phyloP scores from a whole-genome alignment of 768 basidiomycete genomes.

The Hortiboletus campestris region DNA sequence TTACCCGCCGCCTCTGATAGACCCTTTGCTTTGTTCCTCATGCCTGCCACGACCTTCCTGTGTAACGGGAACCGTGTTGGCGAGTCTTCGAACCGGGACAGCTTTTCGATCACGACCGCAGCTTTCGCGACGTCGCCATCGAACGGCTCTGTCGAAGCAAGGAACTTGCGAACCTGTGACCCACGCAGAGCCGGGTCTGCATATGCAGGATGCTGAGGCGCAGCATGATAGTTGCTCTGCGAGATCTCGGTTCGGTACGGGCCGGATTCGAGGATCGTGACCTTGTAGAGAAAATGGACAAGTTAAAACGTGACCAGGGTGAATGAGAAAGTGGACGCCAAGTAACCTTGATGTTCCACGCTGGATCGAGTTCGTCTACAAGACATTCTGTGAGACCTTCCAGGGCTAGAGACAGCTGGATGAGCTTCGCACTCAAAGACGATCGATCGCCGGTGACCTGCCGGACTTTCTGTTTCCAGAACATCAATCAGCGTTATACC shows the following conservation, averaged over 20 bases:
- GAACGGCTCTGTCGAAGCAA: background rate
- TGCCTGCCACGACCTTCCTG: background rate
- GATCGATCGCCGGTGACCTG: background rate
- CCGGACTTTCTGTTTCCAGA: slow-evolving; percentile 16
- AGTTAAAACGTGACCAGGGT: background rate
- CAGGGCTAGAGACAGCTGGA: slow-evolving; percentile 1
- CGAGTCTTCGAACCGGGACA: slow-evolving; percentile 13
- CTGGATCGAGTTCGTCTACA: slow-evolving; percentile 10
- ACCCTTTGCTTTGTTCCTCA: slow-evolving; percentile 14
- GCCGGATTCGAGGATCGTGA: slow-evolving; percentile 18
- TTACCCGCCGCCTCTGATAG: slow-evolving; percentile 8
- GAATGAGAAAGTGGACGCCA: background rate
- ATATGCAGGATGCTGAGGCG: slow-evolving; percentile 22
- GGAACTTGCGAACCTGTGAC: slow-evolving; percentile 2
- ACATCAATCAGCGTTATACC: background rate
- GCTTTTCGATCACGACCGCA: slow-evolving; percentile 13
- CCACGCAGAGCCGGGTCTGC: background rate
- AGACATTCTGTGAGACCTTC: slow-evolving; percentile 17
- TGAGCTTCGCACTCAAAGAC: background rate
- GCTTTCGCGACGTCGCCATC: slow-evolving; percentile 18
- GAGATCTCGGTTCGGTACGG: slow-evolving; percentile 15
- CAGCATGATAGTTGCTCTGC: background rate
- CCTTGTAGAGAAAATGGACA: background rate
- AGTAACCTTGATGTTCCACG: slow-evolving; percentile 20
- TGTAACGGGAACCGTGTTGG: slow-evolving; percentile 18